phyloP scores from a whole-genome alignment of 768 basidiomycete genomes.

The Trametes sanguinea region DNA sequence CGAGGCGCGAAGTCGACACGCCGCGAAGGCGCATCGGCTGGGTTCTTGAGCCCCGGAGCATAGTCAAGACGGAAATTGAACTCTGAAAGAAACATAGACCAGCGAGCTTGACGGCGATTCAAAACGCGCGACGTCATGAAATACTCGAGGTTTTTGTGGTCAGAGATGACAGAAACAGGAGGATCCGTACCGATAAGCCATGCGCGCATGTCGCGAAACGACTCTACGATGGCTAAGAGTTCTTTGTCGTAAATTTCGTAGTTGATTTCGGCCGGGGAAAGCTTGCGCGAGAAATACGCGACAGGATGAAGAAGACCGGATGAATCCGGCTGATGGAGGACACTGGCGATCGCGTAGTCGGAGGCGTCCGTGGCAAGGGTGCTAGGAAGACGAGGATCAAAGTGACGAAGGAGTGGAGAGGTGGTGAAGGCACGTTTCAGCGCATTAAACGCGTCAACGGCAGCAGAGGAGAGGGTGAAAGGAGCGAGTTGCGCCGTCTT shows the following conservation, averaged over 20 bases:
- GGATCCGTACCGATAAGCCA: conserved; percentile 29
- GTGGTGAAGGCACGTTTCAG: conserved; percentile 29
- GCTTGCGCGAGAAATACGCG: conserved; percentile 38
- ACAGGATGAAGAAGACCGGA: conserved; percentile 37
- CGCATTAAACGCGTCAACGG: conserved; percentile 31
- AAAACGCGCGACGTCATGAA: too few species aligned
- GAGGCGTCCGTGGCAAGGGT: conserved; percentile 27
- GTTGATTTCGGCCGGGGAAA: too few species aligned
- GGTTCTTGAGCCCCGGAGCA: conserved; percentile 29
- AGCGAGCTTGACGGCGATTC: too few species aligned
- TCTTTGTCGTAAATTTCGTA: conserved; percentile 52
- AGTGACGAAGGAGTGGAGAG: conserved; percentile 27
- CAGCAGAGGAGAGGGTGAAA: conserved; percentile 22
- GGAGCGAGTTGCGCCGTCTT: conserved; percentile 23
- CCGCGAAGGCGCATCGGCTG: conserved; percentile 24
- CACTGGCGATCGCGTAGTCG: conserved; percentile 19
- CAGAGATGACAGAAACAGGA: conserved; percentile 31
- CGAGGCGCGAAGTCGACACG: conserved; percentile 22
- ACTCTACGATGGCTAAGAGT: conserved; percentile 47
- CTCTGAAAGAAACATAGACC: too few species aligned
- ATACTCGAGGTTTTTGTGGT: conserved; percentile 42
- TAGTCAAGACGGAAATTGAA: conserved; percentile 39
- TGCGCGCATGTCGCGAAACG: conserved; percentile 37
- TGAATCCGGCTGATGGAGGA: conserved; percentile 11
- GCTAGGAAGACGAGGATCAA: conserved; percentile 21